Conservation (phyloP, 331 rosid genomes). For the Saraca asoca region DNA sequence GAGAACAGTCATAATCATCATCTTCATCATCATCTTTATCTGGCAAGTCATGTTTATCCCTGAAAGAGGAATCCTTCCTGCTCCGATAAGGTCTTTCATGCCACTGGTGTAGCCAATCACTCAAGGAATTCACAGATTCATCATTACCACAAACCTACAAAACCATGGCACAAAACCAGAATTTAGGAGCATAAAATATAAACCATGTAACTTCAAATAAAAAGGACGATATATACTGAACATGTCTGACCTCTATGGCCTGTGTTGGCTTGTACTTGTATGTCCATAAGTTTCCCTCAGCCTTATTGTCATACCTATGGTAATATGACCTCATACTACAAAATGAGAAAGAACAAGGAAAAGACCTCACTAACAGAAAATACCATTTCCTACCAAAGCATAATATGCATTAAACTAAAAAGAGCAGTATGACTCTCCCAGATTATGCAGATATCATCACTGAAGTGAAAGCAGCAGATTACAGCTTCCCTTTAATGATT, state of each 20-base stretch:
- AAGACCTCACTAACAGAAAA: slow-evolving; percentile 26
- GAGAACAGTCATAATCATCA: slow-evolving; percentile 49
- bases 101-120: slow-evolving; percentile 81
- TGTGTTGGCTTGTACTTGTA: slow-evolving; percentile 76
- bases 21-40: slow-evolving; percentile 13
- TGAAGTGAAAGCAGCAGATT: slow-evolving; percentile 4
- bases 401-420: slow-evolving; percentile 22
- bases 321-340: slow-evolving; percentile 66
- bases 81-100: slow-evolving; percentile 53
- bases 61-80: slow-evolving; percentile 43
- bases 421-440: background rate
- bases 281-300: slow-evolving; percentile 63
- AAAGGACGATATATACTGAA: slow-evolving; percentile 16
- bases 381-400: slow-evolving; percentile 22
- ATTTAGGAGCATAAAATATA: slow-evolving; percentile 7
- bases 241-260: slow-evolving; percentile 61
- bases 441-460: slow-evolving; percentile 1
- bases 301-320: slow-evolving; percentile 46
- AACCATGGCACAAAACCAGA: slow-evolving; percentile 27
- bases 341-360: slow-evolving; percentile 29
- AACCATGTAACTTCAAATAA: slow-evolving; percentile 21
- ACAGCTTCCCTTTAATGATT: background rate
- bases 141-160: slow-evolving; percentile 84
- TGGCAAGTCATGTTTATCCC: slow-evolving; percentile 42
- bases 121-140: slow-evolving; percentile 70